Conservation (phyloP, 2,329 filamentous ascomycete genomes). For the Thermothelomyces thermophilus region DNA sequence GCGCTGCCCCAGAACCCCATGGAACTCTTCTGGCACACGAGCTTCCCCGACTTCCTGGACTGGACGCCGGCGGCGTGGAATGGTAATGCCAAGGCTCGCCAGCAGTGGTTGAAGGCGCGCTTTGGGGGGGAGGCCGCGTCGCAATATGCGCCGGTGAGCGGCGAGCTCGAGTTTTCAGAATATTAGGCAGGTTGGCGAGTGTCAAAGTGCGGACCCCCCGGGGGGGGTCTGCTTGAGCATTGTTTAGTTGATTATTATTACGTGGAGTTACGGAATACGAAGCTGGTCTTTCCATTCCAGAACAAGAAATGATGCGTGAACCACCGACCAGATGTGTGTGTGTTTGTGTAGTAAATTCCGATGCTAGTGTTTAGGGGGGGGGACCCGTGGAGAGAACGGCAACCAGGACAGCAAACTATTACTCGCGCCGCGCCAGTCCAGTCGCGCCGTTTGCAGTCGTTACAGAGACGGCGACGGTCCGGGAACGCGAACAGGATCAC, state of each 20-base stretch:
- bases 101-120: constrained; percentile 1
- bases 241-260: too few species aligned
- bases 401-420: neutral
- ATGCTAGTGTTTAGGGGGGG: neutral
- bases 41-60: neutral
- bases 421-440: too few species aligned
- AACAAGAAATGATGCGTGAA: neutral
- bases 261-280: neutral
- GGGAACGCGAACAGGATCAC: neutral
- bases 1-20: constrained; percentile 4
- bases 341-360: neutral
- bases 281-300: neutral
- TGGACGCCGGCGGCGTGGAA: constrained; percentile 5
- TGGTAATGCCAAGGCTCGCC: neutral
- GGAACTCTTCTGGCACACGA: constrained; percentile 3
- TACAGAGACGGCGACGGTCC: neutral
- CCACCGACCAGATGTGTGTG: neutral
- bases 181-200: too few species aligned
- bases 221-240: too few species aligned
- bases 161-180: neutral
- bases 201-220: too few species aligned
- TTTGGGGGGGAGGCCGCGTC: constrained; percentile 1
- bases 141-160: neutral
- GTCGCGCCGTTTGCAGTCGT: neutral
- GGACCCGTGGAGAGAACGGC: neutral